Conservation (phyloP, 2,329 filamentous ascomycete genomes). For the Plenodomus biglobosus region DNA sequence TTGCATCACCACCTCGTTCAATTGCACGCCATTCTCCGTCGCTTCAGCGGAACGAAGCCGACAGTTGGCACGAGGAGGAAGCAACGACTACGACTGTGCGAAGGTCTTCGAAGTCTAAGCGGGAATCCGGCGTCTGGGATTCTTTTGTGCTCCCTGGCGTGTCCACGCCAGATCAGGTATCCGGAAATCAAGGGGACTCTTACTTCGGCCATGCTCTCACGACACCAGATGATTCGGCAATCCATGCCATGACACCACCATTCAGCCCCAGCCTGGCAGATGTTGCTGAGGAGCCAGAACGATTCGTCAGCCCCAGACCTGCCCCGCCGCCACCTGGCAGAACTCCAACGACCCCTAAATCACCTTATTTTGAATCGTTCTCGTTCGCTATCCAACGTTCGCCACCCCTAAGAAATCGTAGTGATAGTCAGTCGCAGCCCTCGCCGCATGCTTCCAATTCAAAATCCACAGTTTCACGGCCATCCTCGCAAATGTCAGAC, state of each 20-base stretch:
- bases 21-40: slow-evolving; percentile 38
- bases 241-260: slow-evolving; percentile 44
- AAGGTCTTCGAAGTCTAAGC: slow-evolving; percentile 19
- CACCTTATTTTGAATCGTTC: slow-evolving; percentile 32
- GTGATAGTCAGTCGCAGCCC: slow-evolving; percentile 24
- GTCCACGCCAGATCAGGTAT: slow-evolving; percentile 18
- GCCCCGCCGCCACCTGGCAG: slow-evolving; percentile 36
- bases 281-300: slow-evolving; percentile 42
- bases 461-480: slow-evolving; percentile 28
- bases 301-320: slow-evolving; percentile 37
- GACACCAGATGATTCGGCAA: slow-evolving; percentile 46
- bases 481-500: slow-evolving; percentile 49
- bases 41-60: slow-evolving; percentile 22
- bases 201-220: slow-evolving; percentile 46
- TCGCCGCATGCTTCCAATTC: slow-evolving; percentile 23
- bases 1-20: slow-evolving; percentile 44
- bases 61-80: slow-evolving; percentile 11
- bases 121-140: slow-evolving; percentile 41
- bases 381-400: slow-evolving; percentile 31
- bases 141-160: slow-evolving; percentile 25
- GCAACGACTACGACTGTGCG: slow-evolving; percentile 1
- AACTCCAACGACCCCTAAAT: slow-evolving; percentile 28
- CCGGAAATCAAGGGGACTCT: slow-evolving; percentile 31
- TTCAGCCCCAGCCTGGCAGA: slow-evolving; percentile 44
- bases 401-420: slow-evolving; percentile 17